Evolutionary conservation across 2,329 filamentous ascomycete species (phyloP), one percentile per base, ranked within the genome.

Genomic region (Cercospora janseana): DNA sequence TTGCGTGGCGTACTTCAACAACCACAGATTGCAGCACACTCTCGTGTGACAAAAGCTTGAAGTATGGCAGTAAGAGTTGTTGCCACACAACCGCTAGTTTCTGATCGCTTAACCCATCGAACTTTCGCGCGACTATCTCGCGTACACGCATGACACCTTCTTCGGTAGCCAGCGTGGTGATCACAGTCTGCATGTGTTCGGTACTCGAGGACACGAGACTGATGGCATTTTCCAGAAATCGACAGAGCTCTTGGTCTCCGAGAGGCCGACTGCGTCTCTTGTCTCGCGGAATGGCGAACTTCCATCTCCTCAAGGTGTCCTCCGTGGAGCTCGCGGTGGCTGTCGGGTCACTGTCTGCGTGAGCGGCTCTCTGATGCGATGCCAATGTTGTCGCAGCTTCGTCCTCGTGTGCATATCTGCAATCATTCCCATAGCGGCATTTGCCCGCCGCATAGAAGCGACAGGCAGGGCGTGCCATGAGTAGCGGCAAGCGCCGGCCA

Each of bases 21-120:
- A 57, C 44, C 9, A 27, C 28, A 4, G 51, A 54, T 5, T 23
- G 29, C 2, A 47, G 15, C 2, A 57, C 49, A 12, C n/a, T 45
- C 6, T 52, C 18, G 20, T 58, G 46, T 15, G 49, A 51, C 4
- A 58, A 35, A 1, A 58, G 37, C 21, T 27, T 43, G 40, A 58
- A 49, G 49, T 42, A 53, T 1, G 49, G 52, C n/a, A 46, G 13
- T 5, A 58, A 47, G 23, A 47, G 40, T 6, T 12, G 6, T 6
- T 18, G 10, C 16, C 21, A 12, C 6, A 16, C 10, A 38, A 4
- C 6, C 15, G n/a, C 34, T 7, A 38, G 34, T 21, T 47, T 4
- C 3, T 10, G 7, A 27, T 49, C 48, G 4, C 24, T 20, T 4
- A 48, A 20, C 0, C 7, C n/a, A 9, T 44, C 32, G 44, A 44